Evolutionary conservation across 1,139 yeast genomes (phyloP).

Genomic region (Yamadazyma friedrichii): DNA sequence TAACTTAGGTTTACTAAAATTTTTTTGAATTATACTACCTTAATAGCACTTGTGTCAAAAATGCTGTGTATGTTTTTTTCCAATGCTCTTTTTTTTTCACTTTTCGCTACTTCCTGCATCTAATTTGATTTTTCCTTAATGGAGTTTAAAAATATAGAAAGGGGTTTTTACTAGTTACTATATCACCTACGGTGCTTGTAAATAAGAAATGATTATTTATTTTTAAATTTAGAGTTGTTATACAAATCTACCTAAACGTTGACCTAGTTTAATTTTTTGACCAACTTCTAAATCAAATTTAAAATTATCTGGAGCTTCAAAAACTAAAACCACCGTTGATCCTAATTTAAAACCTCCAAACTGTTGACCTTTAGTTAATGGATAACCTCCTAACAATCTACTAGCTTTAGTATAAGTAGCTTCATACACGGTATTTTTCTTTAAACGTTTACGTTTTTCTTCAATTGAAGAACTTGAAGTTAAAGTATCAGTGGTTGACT

Average conservation of each 20-base stretch:
- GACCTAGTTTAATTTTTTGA: conserved; percentile 82
- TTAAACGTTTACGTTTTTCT: conserved; percentile 35
- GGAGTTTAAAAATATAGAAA: background rate
- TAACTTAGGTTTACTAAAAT: background rate
- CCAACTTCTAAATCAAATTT: conserved; percentile 69
- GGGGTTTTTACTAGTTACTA: no score
- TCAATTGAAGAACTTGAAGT: background rate
- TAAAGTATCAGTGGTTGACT: conserved; percentile 14
- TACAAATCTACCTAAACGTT: conserved; percentile 61
- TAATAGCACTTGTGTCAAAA: background rate
- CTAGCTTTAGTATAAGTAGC: conserved; percentile 89
- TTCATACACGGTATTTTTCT: conserved; percentile 85
- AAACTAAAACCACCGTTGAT: conserved; percentile 90
- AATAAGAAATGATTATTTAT: background rate
- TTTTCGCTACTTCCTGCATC: conserved; percentile 3
- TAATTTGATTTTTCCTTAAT: background rate
- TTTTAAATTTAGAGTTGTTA: conserved; percentile 3
- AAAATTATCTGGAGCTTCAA: conserved; percentile 88
- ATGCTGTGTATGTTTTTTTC: conserved; percentile 1
- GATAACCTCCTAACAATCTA: conserved; percentile 79
- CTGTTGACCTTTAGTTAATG: conserved; percentile 87
- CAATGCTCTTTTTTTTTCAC: background rate
- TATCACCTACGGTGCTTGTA: no score
- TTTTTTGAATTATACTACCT: background rate
- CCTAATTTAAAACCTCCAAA: conserved; percentile 98